Base-by-base conservation (phyloP, 495 filamentous ascomycete species). In the Gamarada debralockiae region DNA sequence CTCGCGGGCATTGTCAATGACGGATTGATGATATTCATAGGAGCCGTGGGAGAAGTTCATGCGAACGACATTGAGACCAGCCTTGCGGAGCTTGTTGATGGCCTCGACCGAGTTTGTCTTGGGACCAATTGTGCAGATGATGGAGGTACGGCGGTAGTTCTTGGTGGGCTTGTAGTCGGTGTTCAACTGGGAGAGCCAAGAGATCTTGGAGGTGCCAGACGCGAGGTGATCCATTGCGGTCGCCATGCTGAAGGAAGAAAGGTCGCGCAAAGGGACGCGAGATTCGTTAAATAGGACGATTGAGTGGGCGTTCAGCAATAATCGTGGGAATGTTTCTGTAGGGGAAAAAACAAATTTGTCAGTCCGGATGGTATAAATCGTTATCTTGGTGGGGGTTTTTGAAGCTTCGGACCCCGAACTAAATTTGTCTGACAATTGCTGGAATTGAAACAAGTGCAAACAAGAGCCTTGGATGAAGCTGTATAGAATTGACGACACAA, bases 11-110 rank as follows among this genome's bases (percentile, higher is more conserved):
- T 98, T 82, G 76, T 98, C 89, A 63, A 98, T 96, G 61, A 98
- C 93, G 38, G 89, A 92, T 75, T 97, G 86, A 70, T 92, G 89
- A 70, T 95, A 95, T 72, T 95, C 92, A 71, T 98, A 90, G 60
- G 87, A 87, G 61, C 93, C 93, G 70, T 98, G 93, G 58, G 92
- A 97, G 71, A 97, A 98, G 83, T 98, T 98, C 91, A 96, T 95
- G 70, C 93, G 95, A 57, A 97, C 93, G 56, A 98, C 90, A 71
- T 97, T 97, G 57, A 97, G 83, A 70, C 93, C 93, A 57, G 83
- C 85, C 62, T 75, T 83, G 67, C 92, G 89, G 61, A 98, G 85
- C 68, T 84, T 75, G 70, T 97, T 96, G 74, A 98, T 95, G 66
- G 88, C 91, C 77, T 96, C 88, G 40, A 90, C 86, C 39, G 90